These are phyloP conservation scores for Onygena corvina DNA, from an alignment of 2,329 filamentous ascomycete genomes.

Conservation along the genomic window DNA sequence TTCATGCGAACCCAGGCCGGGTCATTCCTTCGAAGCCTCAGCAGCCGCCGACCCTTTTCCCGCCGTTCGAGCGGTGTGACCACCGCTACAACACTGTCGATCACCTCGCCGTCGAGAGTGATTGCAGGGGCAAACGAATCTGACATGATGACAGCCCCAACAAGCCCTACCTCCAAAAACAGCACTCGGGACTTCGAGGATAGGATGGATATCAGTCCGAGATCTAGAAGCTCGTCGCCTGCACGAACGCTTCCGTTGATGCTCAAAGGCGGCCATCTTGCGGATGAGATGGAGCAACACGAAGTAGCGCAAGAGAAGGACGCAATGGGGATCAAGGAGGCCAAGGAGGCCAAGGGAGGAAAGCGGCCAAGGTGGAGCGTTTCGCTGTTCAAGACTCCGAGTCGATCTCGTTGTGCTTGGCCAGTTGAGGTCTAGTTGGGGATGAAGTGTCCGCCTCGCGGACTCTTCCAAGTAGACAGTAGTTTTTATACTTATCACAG, in stretches of 20 bases:
- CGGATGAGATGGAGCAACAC: slow-evolving; percentile 6
- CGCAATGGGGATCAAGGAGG: background rate
- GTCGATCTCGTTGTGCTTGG: slow-evolving; percentile 7
- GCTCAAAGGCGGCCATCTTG: background rate
- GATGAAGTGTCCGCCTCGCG: too few relatives aligned
- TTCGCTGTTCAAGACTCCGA: slow-evolving; percentile 12
- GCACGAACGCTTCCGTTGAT: slow-evolving; percentile 6
- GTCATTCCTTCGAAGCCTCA: slow-evolving; percentile 77
- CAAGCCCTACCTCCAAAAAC: background rate
- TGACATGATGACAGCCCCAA: background rate
- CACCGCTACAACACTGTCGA: slow-evolving; percentile 15
- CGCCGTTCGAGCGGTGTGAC: slow-evolving; percentile 53
- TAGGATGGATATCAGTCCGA: slow-evolving; percentile 4
- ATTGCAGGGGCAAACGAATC: slow-evolving; percentile 6
- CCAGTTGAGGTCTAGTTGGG: slow-evolving; percentile 3
- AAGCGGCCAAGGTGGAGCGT: slow-evolving; percentile 14
- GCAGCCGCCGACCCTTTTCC: slow-evolving; percentile 63
- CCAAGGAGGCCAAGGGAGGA: background rate
- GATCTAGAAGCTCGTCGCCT: background rate
- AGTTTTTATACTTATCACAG: too few relatives aligned
- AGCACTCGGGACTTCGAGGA: slow-evolving; percentile 8
- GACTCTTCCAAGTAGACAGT: too few relatives aligned
- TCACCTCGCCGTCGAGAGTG: slow-evolving; percentile 7
- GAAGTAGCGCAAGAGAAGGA: background rate
- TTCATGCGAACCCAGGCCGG: slow-evolving; percentile 68